phyloP scores from a whole-genome alignment of 495 filamentous ascomycete genomes.

The Pseudomonodictys pantanalensis region DNA sequence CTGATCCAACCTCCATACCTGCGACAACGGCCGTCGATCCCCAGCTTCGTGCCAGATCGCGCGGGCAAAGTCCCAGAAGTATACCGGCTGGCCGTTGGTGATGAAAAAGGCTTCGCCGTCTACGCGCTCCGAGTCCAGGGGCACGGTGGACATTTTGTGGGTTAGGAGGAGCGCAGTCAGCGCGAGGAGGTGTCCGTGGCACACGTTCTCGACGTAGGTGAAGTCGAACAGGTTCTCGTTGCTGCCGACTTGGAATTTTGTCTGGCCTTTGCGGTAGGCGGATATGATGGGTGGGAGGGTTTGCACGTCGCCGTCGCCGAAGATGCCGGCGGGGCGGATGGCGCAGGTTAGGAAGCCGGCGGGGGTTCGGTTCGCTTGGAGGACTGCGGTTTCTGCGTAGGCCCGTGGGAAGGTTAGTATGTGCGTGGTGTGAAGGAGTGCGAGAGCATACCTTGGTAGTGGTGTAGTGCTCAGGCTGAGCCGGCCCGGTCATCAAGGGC shows the following conservation, averaged over 20 bases:
- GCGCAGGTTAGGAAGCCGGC: constrained; percentile 66
- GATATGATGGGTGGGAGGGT: constrained; percentile 52
- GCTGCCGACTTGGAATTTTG: constrained; percentile 77
- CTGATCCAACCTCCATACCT: constrained; percentile 68
- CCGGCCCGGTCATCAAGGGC: constrained; percentile 67
- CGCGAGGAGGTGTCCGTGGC: constrained; percentile 70
- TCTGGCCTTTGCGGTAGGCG: constrained; percentile 61
- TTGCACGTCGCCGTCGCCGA: constrained; percentile 70
- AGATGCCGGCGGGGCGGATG: constrained; percentile 85
- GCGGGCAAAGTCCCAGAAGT: constrained; percentile 93
- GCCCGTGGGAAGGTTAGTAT: constrained; percentile 53
- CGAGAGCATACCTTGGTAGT: constrained; percentile 40
- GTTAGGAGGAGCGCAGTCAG: constrained; percentile 67
- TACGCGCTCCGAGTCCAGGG: constrained; percentile 72
- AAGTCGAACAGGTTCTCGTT: constrained; percentile 90
- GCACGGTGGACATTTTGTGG: constrained; percentile 50
- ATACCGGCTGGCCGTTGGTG: constrained; percentile 86
- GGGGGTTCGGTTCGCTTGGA: constrained; percentile 75
- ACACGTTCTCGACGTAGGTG: constrained; percentile 76
- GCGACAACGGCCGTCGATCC: constrained; percentile 33
- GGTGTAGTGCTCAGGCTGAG: constrained; percentile 86
- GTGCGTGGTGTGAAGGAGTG: not conserved
- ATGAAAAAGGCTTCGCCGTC: constrained; percentile 96
- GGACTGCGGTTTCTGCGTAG: constrained; percentile 78
- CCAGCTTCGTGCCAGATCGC: constrained; percentile 63